These are phyloP conservation scores for Centella asiatica DNA, from an alignment of 129 eudicot genomes.

Conservation along the genomic window DNA sequence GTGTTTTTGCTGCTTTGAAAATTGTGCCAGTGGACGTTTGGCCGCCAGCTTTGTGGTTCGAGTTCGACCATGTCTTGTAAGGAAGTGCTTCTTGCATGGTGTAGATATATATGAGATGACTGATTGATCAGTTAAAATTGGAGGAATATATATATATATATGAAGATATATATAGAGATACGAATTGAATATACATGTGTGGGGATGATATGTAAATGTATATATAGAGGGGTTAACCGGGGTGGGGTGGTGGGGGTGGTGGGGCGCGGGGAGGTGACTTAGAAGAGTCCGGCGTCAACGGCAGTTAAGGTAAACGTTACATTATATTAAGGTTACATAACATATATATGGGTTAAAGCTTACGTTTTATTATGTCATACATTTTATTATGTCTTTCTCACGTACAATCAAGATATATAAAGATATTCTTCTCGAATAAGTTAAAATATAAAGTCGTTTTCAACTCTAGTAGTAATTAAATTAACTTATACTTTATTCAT, in stretches of 20 bases:
- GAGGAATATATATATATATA: no score
- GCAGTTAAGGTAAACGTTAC: slow-evolving; percentile 27
- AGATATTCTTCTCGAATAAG: no score
- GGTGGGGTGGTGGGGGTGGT: not conserved
- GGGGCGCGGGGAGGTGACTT: slow-evolving; percentile 6
- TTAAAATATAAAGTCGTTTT: no score
- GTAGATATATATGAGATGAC: not conserved
- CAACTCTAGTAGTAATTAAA: no score
- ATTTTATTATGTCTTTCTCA: not conserved
- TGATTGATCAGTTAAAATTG: no score
- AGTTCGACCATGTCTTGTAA: slow-evolving; percentile 26
- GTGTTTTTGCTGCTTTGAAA: not conserved
- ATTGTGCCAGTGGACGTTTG: no score
- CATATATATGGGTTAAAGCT: slow-evolving; percentile 10
- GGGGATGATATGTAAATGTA: not conserved
- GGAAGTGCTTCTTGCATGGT: slow-evolving; percentile 41
- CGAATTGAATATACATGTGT: not conserved
- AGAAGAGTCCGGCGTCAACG: slow-evolving; percentile 26
- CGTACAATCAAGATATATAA: not conserved
- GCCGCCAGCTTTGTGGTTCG: not conserved
- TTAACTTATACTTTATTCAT: no score
- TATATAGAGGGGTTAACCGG: no score
- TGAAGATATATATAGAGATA: no score
- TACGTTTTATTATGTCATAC: slow-evolving; percentile 25
- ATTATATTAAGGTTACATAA: slow-evolving; percentile 4